Conservation (phyloP, 371 early-diverging fungal genomes). For the Rhizopus stolonifer region DNA sequence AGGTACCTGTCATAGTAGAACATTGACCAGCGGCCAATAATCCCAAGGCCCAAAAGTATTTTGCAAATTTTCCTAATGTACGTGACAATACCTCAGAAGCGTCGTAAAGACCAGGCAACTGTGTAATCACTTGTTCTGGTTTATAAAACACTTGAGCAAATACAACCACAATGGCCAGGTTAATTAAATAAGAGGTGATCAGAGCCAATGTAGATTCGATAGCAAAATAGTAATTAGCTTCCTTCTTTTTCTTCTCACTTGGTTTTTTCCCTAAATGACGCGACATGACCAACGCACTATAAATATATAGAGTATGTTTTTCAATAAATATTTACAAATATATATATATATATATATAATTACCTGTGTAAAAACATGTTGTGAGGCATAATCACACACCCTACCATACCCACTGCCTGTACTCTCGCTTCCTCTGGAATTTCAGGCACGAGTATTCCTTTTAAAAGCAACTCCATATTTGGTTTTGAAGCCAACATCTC, state of each 20-base stretch:
- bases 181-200: conserved; percentile 67
- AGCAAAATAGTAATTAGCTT: conserved; percentile 70
- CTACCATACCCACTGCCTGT: conserved; percentile 71
- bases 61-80: conserved; percentile 57
- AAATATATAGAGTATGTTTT: not conserved
- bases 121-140: conserved; percentile 26
- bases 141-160: conserved; percentile 67
- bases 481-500: conserved; percentile 66
- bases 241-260: conserved; percentile 50
- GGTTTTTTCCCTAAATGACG: conserved; percentile 53
- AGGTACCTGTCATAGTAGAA: conserved; percentile 75
- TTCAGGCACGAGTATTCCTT: conserved; percentile 60
- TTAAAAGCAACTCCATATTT: conserved; percentile 47
- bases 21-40: conserved; percentile 74
- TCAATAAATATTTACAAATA: not conserved
- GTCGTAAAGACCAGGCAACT: conserved; percentile 56
- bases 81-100: conserved; percentile 59
- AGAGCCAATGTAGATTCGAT: conserved; percentile 69
- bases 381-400: conserved; percentile 78
- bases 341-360: conserved; percentile 6
- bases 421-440: conserved; percentile 59
- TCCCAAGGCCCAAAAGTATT: conserved; percentile 69
- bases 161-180: conserved; percentile 70
- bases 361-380: conserved; percentile 72
- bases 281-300: conserved; percentile 61